A percentile compares a stretch with the other conserved stretches of the same genome.
Conservation (phyloP, 106 monocot genomes). For the Chionographis japonica region DNA sequence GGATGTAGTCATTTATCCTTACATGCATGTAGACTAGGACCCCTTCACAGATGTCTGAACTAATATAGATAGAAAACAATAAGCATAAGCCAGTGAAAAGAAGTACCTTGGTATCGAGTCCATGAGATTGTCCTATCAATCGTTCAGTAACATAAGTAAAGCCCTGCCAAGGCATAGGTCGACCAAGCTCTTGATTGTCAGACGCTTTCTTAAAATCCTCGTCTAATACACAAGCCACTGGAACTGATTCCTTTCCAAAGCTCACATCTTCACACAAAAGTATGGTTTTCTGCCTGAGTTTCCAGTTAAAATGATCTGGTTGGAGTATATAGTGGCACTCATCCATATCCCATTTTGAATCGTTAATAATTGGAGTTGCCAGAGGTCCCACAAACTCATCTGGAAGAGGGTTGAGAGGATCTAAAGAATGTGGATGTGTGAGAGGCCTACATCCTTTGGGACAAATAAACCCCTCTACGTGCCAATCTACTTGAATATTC, state of each 20-base stretch:
- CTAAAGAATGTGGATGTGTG: conserved; percentile 14
- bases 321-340: conserved; percentile 70
- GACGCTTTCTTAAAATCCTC: conserved; percentile 42
- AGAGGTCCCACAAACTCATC: conserved; percentile 11
- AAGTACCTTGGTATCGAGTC: conserved; percentile 48
- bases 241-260: conserved; percentile 76
- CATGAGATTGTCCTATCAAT: conserved; percentile 64
- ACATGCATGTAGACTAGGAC: background rate
- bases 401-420: conserved; percentile 30
- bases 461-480: conserved; percentile 80
- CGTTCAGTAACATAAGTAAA: conserved; percentile 73
- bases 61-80: background rate
- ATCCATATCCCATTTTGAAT: conserved; percentile 52
- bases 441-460: conserved; percentile 68
- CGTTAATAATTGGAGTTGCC: conserved; percentile 7
- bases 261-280: conserved; percentile 83
- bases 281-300: conserved; percentile 22
- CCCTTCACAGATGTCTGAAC: background rate
- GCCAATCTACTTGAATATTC: conserved; percentile 79
- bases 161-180: conserved; percentile 58
- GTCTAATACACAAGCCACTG: conserved; percentile 79
- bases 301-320: conserved; percentile 47
- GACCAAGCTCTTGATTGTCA: conserved; percentile 6
- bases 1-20: conserved; percentile 8
- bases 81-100: background rate